Percentiles rank a stretch among this genome's conserved stretches.
Evolutionary conservation across 2,329 filamentous ascomycete genomes (phyloP).

Genomic region (Trichophyton benhamiae): DNA sequence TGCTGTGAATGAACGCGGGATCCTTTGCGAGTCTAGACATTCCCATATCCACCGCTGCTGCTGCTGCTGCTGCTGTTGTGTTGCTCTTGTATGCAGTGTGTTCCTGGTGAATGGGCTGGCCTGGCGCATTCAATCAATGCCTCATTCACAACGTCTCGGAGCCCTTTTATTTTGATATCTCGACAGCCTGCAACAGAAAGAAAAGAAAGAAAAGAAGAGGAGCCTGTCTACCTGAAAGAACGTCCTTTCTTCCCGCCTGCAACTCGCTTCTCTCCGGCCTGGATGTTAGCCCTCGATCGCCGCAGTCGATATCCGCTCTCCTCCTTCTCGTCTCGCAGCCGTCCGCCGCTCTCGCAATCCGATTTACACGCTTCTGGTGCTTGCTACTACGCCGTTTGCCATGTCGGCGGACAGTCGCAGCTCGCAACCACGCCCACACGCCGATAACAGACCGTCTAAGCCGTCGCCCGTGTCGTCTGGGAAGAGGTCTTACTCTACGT

Average conservation of each 20-base stretch:
- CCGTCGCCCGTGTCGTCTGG: slow-evolving; percentile 5
- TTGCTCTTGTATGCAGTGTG: not conserved
- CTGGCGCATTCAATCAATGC: slow-evolving; percentile 9
- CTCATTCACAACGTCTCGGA: not conserved
- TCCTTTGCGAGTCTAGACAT: not conserved
- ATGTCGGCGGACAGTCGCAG: slow-evolving; percentile 12
- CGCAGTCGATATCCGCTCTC: not conserved
- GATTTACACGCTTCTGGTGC: not conserved
- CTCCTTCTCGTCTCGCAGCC: not conserved
- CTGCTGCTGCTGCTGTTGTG: not conserved
- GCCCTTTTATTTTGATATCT: not conserved
- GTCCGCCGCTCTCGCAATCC: not conserved
- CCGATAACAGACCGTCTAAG: slow-evolving; percentile 8
- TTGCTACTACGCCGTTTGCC: slow-evolving; percentile 8
- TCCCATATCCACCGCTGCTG: no score
- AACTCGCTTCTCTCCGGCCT: not conserved
- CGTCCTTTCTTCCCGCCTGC: not conserved
- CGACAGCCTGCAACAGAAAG: not conserved
- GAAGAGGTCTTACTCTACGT: slow-evolving; percentile 14
- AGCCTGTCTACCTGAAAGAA: no score
- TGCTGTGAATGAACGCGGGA: not conserved
- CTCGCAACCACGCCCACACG: slow-evolving; percentile 7
- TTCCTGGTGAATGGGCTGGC: slow-evolving; percentile 5
- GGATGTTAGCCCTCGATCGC: slow-evolving; percentile 3
- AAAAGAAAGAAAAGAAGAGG: no score